Evolutionary conservation across 345 rosid genomes (phyloP).

Genomic region (Orychophragmus violaceus): DNA sequence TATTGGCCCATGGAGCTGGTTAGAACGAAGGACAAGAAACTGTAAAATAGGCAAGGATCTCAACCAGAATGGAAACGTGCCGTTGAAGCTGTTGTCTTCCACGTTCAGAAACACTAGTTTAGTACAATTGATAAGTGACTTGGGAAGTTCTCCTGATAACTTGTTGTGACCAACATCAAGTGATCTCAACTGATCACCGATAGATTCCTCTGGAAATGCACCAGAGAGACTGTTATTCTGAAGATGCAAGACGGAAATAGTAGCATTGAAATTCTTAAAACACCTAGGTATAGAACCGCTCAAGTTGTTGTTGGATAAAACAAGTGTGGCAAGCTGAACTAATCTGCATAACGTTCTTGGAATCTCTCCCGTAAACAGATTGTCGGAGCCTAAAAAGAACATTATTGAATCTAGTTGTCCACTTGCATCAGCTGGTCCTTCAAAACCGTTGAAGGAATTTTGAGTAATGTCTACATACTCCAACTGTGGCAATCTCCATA

Average conservation of each 20-base stretch:
- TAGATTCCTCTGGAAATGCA: neutral
- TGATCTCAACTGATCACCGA: no score
- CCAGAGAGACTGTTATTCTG: conserved; percentile 20
- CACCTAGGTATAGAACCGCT: conserved; percentile 25
- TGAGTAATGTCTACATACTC: no score
- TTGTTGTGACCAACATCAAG: conserved; percentile 1
- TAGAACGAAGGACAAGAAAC: conserved; percentile 38
- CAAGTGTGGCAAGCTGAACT: neutral
- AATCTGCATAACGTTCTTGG: neutral
- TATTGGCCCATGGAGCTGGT: conserved; percentile 35
- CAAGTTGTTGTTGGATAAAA: conserved; percentile 19
- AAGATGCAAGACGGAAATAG: neutral
- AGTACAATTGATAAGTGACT: conserved; percentile 30
- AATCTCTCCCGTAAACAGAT: conserved; percentile 3
- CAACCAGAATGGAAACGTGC: conserved; percentile 37
- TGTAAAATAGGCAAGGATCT: conserved; percentile 20
- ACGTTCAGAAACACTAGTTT: conserved; percentile 37
- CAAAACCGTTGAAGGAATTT: no score
- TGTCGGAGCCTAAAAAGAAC: neutral
- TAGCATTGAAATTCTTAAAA: neutral
- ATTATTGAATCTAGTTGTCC: no score
- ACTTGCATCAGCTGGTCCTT: no score
- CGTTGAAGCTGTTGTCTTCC: conserved; percentile 32
- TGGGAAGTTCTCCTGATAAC: conserved; percentile 29
- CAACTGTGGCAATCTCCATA: no score